A percentile compares a stretch with the other conserved stretches of the same genome.
Evolutionary conservation across 129 eudicot species (phyloP).

Genomic region (Chrysanthemum seticuspe): DNA sequence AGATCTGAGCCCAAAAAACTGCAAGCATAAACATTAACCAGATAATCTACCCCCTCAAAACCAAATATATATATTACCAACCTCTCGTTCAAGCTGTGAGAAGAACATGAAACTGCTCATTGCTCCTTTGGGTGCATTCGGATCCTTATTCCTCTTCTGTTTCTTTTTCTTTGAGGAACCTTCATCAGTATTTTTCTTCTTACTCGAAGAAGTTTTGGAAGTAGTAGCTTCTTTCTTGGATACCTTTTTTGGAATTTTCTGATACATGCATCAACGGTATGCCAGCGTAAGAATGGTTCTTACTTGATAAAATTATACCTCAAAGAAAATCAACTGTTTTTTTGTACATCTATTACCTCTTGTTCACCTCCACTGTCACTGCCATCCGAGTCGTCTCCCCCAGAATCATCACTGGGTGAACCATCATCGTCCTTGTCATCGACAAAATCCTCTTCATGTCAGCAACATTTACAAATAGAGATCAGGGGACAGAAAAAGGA

Average conservation of each 20-base stretch:
- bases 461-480: slow-evolving; percentile 11
- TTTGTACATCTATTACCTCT: slow-evolving; percentile 66
- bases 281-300: slow-evolving; percentile 17
- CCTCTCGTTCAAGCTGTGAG: slow-evolving; percentile 88
- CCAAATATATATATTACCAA: slow-evolving; percentile 20
- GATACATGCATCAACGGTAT: slow-evolving; percentile 17
- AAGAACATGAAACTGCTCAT: slow-evolving; percentile 82
- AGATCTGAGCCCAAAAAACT: neutral
- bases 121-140: slow-evolving; percentile 92
- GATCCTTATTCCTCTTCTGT: slow-evolving; percentile 87
- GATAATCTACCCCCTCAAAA: neutral
- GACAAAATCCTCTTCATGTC: slow-evolving; percentile 92
- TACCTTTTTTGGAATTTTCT: slow-evolving; percentile 69
- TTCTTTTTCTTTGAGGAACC: slow-evolving; percentile 76
- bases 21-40: neutral
- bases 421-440: slow-evolving; percentile 77
- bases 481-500: neutral
- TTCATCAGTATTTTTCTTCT: slow-evolving; percentile 65
- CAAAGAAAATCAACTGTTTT: neutral
- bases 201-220: slow-evolving; percentile 58
- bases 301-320: neutral
- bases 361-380: slow-evolving; percentile 72
- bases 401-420: slow-evolving; percentile 93
- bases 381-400: slow-evolving; percentile 79
- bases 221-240: slow-evolving; percentile 58